phyloP scores from a whole-genome alignment of 192 early-diverging fungal genomes.

The Powellomyces hirtus region DNA sequence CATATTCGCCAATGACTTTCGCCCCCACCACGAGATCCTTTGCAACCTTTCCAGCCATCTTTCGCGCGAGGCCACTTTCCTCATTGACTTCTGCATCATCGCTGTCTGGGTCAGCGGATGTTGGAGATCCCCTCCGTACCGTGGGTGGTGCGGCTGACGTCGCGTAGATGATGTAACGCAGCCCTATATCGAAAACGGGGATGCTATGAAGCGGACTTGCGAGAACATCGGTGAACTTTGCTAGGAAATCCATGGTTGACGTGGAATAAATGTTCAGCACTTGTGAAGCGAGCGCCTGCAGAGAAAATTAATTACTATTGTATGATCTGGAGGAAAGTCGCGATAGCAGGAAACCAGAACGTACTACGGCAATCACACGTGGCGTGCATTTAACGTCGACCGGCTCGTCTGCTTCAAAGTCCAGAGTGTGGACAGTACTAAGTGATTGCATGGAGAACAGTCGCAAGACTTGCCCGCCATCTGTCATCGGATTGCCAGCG shows the following conservation, averaged over 20 bases:
- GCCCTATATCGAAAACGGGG: constrained; percentile 62
- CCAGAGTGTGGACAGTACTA: constrained; percentile 43
- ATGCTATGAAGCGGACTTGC: constrained; percentile 29
- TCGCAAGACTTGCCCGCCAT: constrained; percentile 25
- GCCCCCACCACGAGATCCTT: constrained; percentile 78
- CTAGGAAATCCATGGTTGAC: constrained; percentile 39
- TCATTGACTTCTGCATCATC: constrained; percentile 8
- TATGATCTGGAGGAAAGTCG: not conserved
- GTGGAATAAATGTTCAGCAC: constrained; percentile 51
- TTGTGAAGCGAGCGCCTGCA: constrained; percentile 13
- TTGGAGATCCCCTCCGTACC: not conserved
- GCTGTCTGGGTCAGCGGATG: not conserved
- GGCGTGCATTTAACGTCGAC: constrained; percentile 55
- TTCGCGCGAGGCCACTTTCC: constrained; percentile 27
- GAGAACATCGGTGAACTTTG: constrained; percentile 51
- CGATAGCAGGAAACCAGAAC: not conserved
- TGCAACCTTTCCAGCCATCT: constrained; percentile 69
- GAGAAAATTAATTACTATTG: too few relatives aligned
- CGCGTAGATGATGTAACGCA: constrained; percentile 69
- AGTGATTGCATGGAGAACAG: constrained; percentile 63
- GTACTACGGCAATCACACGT: constrained; percentile 64
- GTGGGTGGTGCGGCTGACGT: constrained; percentile 47
- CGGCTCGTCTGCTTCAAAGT: constrained; percentile 43
- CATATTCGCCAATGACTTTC: constrained; percentile 66
- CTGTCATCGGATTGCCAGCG: not conserved